These are phyloP conservation scores for Tephrocybe rancida DNA, from an alignment of 768 basidiomycete species.

Conservation along the genomic window DNA sequence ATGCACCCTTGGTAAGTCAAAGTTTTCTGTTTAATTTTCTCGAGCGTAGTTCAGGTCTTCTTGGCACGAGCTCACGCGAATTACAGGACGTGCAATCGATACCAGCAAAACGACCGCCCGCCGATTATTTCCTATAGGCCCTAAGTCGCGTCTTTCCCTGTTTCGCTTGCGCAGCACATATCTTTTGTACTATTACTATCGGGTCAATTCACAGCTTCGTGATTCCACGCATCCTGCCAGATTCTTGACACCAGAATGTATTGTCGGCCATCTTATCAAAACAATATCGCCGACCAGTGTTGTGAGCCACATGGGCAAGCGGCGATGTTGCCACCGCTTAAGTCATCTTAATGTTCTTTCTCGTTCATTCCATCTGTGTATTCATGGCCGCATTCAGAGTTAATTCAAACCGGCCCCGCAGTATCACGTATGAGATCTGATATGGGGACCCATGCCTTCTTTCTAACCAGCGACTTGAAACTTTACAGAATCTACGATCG, in stretches of 20 bases:
- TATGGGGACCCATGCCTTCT: too few relatives aligned
- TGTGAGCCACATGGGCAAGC: not conserved
- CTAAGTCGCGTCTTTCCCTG: not conserved
- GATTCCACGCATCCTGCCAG: conserved; percentile 2
- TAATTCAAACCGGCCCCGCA: too few relatives aligned
- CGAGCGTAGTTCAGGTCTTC: conserved; percentile 2
- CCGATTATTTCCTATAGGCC: conserved; percentile 86
- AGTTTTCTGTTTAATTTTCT: not conserved
- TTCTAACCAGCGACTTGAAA: too few relatives aligned
- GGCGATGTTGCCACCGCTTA: not conserved
- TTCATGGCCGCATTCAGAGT: too few relatives aligned
- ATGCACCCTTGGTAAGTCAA: conserved; percentile 77
- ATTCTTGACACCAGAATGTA: not conserved
- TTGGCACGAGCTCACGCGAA: not conserved
- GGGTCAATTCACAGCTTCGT: not conserved
- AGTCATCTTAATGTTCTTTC: not conserved
- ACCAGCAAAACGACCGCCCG: conserved; percentile 82
- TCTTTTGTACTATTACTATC: conserved; percentile 7
- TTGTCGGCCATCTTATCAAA: not conserved
- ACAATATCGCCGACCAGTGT: not conserved
- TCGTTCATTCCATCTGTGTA: not conserved
- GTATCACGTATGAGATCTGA: too few relatives aligned
- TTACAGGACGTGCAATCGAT: conserved; percentile 77
- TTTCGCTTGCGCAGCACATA: not conserved
- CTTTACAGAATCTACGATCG: too few relatives aligned